Conservation (phyloP, 345 rosid genomes). For the Eucalyptus curtisii region DNA sequence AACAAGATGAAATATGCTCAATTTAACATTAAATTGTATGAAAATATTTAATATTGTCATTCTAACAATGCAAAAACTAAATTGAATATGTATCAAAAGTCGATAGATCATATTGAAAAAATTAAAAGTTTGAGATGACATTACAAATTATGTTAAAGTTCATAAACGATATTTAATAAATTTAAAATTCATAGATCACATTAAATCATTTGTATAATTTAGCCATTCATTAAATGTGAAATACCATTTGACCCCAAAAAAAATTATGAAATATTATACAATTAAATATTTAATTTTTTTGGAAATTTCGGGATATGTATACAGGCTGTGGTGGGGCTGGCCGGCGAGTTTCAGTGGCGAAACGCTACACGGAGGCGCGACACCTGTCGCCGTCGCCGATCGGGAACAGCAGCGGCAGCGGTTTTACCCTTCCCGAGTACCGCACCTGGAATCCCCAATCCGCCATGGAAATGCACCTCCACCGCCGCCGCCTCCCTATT, state of each 20-base stretch:
- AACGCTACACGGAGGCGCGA: not conserved
- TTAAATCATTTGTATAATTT: too few species aligned
- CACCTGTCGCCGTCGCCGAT: not conserved
- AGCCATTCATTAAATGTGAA: not conserved
- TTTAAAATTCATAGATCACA: not conserved
- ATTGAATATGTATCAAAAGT: fast-evolving
- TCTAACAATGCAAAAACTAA: too few species aligned
- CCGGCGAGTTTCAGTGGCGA: not conserved
- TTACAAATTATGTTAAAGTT: not conserved
- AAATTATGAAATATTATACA: too few species aligned
- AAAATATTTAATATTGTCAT: too few species aligned
- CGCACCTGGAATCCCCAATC: not conserved
- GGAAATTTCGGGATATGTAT: too few species aligned
- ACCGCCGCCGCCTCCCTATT: not conserved
- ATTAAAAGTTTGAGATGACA: not conserved
- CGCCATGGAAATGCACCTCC: not conserved
- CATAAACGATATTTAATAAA: not conserved
- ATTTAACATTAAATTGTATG: too few species aligned
- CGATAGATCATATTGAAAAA: fast-evolving
- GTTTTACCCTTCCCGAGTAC: not conserved
- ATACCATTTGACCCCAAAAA: not conserved
- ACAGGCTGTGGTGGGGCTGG: too few species aligned
- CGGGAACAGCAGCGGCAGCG: not conserved
- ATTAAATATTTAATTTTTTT: too few species aligned
- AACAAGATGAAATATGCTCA: too few species aligned